Conservation (phyloP, 2,329 filamentous ascomycete genomes). For the Botryosphaeria dothidea region DNA sequence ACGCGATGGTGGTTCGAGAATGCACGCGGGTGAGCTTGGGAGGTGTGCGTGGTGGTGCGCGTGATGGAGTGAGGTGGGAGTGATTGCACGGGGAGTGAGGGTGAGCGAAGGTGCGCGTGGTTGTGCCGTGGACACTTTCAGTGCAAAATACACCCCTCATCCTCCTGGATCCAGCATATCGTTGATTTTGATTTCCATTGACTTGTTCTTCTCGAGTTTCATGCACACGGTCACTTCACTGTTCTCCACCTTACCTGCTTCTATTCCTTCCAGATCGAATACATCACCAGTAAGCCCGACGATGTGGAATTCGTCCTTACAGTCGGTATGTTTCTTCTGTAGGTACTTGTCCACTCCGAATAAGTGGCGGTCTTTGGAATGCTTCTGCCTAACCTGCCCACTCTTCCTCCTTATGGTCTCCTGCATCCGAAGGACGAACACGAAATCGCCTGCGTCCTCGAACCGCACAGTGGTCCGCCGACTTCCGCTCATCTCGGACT, state of each 20-base stretch:
- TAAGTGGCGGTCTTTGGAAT: not conserved
- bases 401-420: constrained; percentile 3
- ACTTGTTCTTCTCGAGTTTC: not conserved
- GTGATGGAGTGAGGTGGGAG: too few species aligned
- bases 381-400: not conserved
- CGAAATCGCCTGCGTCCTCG: constrained; percentile 8
- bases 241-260: not conserved
- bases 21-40: too few species aligned
- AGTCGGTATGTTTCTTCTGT: not conserved
- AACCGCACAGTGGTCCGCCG: not conserved
- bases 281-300: constrained; percentile 2
- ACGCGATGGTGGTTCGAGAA: too few species aligned
- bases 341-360: not conserved
- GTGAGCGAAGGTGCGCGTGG: too few species aligned
- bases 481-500: not conserved
- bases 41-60: too few species aligned
- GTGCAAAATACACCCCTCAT: too few species aligned
- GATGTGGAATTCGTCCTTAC: not conserved
- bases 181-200: too few species aligned
- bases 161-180: too few species aligned
- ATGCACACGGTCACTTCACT: not conserved
- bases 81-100: too few species aligned
- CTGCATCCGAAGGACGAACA: constrained; percentile 10
- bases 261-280: not conserved
- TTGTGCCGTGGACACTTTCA: too few species aligned